Conservation (phyloP, 495 filamentous ascomycete species). For the Amorphotheca resinae region DNA sequence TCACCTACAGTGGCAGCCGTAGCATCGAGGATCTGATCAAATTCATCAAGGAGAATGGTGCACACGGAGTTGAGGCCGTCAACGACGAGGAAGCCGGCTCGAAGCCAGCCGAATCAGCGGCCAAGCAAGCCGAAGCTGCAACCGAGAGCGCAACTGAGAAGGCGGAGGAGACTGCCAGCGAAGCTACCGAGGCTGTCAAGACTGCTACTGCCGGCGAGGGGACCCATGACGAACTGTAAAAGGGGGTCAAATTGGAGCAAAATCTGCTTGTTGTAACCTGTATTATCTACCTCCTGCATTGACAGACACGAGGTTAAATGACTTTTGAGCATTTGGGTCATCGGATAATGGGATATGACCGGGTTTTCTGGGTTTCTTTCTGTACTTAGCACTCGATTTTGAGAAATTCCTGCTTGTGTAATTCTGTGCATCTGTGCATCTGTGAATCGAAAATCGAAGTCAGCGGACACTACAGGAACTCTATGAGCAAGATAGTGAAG, state of each 20-base stretch:
- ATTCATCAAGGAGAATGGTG: constrained; percentile 92
- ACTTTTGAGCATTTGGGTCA: not conserved
- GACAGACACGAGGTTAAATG: not conserved
- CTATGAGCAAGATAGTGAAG: too few relatives aligned
- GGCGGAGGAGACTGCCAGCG: constrained; percentile 23
- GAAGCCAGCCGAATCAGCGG: constrained; percentile 34
- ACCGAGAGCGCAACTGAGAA: constrained; percentile 30
- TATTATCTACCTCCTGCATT: constrained; percentile 13
- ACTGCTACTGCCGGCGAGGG: constrained; percentile 31
- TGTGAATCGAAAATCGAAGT: too few relatives aligned
- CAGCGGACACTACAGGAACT: too few relatives aligned
- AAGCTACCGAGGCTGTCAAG: constrained; percentile 31
- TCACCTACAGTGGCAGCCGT: constrained; percentile 80
- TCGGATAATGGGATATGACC: not conserved
- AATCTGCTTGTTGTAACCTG: constrained; percentile 12
- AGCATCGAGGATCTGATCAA: constrained; percentile 87
- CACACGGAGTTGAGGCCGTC: constrained; percentile 60
- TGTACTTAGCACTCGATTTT: too few relatives aligned
- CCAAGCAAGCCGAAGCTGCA: constrained; percentile 40
- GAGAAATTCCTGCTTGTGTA: too few relatives aligned
- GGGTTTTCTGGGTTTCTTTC: too few relatives aligned
- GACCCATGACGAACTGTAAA: constrained; percentile 57
- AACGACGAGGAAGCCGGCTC: constrained; percentile 36
- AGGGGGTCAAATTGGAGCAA: not conserved
- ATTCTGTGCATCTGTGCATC: too few relatives aligned